Evolutionary conservation across 352 stramenopile genomes (phyloP).

Genomic region (Phytophthora sansomeana): DNA sequence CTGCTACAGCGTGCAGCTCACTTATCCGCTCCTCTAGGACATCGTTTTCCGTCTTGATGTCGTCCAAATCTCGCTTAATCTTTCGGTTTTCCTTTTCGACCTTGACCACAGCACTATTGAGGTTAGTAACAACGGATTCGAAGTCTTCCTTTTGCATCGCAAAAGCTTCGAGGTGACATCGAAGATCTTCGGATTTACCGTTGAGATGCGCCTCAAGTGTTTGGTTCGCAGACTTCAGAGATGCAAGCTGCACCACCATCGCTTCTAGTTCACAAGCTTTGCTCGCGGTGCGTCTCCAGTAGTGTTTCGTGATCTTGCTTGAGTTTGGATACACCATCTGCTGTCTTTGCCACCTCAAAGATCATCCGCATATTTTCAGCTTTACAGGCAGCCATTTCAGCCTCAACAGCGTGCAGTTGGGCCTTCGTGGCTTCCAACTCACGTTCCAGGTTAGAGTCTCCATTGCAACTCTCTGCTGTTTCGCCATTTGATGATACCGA

Average conservation of each 20-base stretch:
- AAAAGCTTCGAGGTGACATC: conserved; percentile 35
- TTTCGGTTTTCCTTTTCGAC: conserved; percentile 37
- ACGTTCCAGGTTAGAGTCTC: conserved; percentile 21
- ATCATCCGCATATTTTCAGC: conserved; percentile 80
- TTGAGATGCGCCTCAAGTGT: conserved; percentile 40
- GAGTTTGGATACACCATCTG: conserved; percentile 63
- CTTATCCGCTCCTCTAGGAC: conserved; percentile 66
- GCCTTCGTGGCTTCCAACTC: conserved; percentile 44
- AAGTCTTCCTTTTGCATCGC: conserved; percentile 54
- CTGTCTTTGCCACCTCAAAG: conserved; percentile 77
- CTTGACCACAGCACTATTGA: conserved; percentile 28
- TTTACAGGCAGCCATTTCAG: conserved; percentile 67
- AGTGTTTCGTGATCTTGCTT: conserved; percentile 69
- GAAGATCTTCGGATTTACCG: conserved; percentile 29
- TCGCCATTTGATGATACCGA: conserved; percentile 28
- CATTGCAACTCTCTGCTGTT: conserved; percentile 23
- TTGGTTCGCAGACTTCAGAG: conserved; percentile 35
- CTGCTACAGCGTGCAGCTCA: conserved; percentile 44
- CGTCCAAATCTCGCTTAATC: conserved; percentile 47
- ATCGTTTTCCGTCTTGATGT: conserved; percentile 66
- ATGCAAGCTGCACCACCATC: conserved; percentile 38
- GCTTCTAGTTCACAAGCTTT: conserved; percentile 45
- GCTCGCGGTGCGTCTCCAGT: conserved; percentile 40
- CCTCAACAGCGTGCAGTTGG: conserved; percentile 46
- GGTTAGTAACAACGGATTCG: conserved; percentile 28